phyloP scores from a whole-genome alignment of 2,329 filamentous ascomycete genomes.

The Fusarium sulawesiense region DNA sequence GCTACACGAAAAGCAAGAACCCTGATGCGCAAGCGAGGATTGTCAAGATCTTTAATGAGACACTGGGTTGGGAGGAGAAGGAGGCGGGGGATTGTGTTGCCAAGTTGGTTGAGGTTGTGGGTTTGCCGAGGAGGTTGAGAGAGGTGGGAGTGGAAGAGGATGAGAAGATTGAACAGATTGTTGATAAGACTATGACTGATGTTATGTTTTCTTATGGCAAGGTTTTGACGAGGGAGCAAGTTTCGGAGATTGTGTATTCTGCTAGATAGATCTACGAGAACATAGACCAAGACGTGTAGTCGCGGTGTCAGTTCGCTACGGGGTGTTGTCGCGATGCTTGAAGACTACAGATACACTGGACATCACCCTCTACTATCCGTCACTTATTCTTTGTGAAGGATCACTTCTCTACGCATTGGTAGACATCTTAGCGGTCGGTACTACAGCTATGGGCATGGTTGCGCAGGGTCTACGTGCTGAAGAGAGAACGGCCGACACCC shows the following conservation, averaged over 20 bases:
- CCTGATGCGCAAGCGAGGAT: neutral
- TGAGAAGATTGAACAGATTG: conserved; percentile 17
- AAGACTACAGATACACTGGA: no score
- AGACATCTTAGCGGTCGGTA: neutral
- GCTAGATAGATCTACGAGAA: neutral
- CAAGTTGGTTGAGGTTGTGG: neutral
- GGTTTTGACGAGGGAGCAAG: neutral
- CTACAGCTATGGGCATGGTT: neutral
- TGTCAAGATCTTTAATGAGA: conserved; percentile 6
- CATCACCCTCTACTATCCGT: neutral
- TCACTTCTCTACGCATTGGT: neutral
- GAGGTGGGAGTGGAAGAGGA: conserved; percentile 8
- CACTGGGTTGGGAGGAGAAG: conserved; percentile 3
- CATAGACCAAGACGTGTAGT: neutral
- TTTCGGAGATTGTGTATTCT: conserved; percentile 16
- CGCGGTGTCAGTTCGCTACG: no score
- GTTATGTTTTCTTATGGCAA: conserved; percentile 23
- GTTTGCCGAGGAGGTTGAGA: neutral
- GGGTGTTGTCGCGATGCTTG: no score
- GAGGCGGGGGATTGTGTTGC: conserved; percentile 14
- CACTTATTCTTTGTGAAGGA: neutral
- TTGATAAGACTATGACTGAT: conserved; percentile 27
- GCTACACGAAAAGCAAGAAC: conserved; percentile 7
- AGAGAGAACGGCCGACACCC: no score
- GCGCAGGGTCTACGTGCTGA: neutral